Base-by-base conservation (phyloP, 768 basidiomycete genomes). In the Trametes elegans region DNA sequence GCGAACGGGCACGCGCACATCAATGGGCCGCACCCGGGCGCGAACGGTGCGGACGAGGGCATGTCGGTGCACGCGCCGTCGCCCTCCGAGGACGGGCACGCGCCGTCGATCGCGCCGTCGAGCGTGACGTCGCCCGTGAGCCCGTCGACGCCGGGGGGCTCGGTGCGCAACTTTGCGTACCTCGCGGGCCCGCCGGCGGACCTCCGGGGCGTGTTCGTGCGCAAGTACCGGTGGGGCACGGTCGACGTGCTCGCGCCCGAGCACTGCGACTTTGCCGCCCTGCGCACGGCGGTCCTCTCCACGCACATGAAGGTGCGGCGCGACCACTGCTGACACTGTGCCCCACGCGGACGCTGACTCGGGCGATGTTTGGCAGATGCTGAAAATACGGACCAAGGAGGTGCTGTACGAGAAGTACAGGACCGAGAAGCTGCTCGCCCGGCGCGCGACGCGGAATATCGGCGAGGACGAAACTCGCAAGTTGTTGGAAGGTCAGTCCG, bases 361-460 rank as follows among this genome's bases (percentile, higher is more conserved):
- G 36, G 29, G 42, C 35, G 45, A 16, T 27, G 41, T 42, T 53
- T 21, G 14, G 21, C 66, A 93, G 90, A 77, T 88, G 64, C 77
- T 96, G 57, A 93, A 91, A 73, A 81, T 76, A 40, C 84, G 83
- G 54, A 95, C 93, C 28, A 86, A 86, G 63, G 90, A 96, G 68
- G 89, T 93, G 53, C 72, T 95, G 71, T 98, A 98, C 69, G 95
- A 98, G 76, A 87, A 86, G 64, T 98, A 87, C 71, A 79, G 95
- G 66, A 94, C 91, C 1, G 92, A 93, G 75, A 93, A 93, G 71
- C 80, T 94, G 52, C 82, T 94, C 18, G 90, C 89, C 40, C 81
- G 90, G 60, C 87, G 92, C 59, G 91, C 88, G 19, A 93, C 91
- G 19, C 79, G 80, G 62, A 80, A 83, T 60, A 90, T 93, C 62